Evolutionary conservation across 345 rosid species (phyloP), one percentile per base, ranked within the genome.

Genomic region (Hirschfeldia incana): DNA sequence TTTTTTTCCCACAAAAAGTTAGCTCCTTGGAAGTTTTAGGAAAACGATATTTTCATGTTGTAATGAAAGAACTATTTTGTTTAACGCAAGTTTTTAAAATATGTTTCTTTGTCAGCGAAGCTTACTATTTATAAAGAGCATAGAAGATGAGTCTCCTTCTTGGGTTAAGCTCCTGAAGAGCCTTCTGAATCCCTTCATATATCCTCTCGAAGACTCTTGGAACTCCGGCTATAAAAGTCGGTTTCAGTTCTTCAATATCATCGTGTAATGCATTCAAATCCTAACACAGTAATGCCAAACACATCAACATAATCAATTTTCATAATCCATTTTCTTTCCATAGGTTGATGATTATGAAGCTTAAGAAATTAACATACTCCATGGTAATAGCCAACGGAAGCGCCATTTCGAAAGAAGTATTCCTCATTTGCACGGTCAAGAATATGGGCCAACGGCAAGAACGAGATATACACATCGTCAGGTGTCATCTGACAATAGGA

Each of bases 131-230:
- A 74, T 95, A 95, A 16, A 95, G 93, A 82, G 85, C 81, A 68
- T 91, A 79, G 65, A 93, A 91, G 72, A 91, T 80, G 26, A 67
- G 28, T 84, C 84, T 86, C 73, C 97, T 83, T 13, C 90, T 33
- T 6, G 99, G 99, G 51, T 82, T 90, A 53, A 95, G 92, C 76
- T 93, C 99, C 60, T 85, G 81, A 26, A 92, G 63, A 69, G 98
- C 98, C 71, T 39, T 60, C 65, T 79, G 70, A 81, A 44, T 88
- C 80, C 98, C 90, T 85, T 92, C 97, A 15, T 91, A 84, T 77
- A 95, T 92, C 84, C 85, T 92, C 74, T 95, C 99, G 12, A 86
- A 92, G 7, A 95, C 99, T 76, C 97, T 86, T 61, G 99, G 99
- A 39, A 95, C 99, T 15, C 98, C 99, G 3, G 95, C 98, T 13